Percentiles rank a stretch among this genome's conserved stretches.
phyloP scores from a whole-genome alignment of 2,329 filamentous ascomycete species.

The Drechslerella dactyloides region DNA sequence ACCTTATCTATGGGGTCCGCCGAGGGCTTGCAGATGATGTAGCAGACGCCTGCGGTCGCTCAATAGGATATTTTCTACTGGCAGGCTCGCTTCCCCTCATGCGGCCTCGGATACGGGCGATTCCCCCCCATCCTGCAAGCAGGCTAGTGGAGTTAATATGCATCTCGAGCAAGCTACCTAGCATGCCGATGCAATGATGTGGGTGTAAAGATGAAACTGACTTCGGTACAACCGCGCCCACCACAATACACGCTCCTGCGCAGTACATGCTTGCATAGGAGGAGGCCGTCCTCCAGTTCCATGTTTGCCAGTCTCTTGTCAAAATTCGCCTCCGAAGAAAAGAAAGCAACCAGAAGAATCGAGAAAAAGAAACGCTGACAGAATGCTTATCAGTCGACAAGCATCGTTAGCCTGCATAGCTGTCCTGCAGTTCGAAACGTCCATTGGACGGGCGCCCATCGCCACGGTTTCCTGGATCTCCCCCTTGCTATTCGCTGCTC shows the following conservation, averaged over 20 bases:
- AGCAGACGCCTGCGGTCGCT: conserved; percentile 8
- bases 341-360: conserved; percentile 11
- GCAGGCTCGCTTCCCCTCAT: conserved; percentile 13
- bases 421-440: conserved; percentile 12
- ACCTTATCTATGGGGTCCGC: conserved; percentile 41
- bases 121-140: conserved; percentile 23
- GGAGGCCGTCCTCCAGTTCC: conserved; percentile 35
- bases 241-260: neutral
- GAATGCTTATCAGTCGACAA: conserved; percentile 48
- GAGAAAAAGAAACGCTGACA: conserved; percentile 3
- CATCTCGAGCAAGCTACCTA: neutral
- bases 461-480: conserved; percentile 5
- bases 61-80: conserved; percentile 5
- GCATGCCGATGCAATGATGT: neutral
- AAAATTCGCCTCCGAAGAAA: conserved; percentile 17
- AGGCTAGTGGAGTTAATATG: conserved; percentile 9
- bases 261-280: conserved; percentile 18
- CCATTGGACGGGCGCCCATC: conserved; percentile 32
- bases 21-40: conserved; percentile 13
- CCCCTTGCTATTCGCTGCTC: conserved; percentile 21
- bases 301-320: conserved; percentile 31
- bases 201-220: conserved; percentile 7
- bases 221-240: conserved; percentile 25
- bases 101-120: conserved; percentile 47
- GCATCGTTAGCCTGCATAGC: conserved; percentile 47